These are phyloP conservation scores for Limnanthes douglasii DNA, from an alignment of 345 rosid genomes.

Conservation along the genomic window DNA sequence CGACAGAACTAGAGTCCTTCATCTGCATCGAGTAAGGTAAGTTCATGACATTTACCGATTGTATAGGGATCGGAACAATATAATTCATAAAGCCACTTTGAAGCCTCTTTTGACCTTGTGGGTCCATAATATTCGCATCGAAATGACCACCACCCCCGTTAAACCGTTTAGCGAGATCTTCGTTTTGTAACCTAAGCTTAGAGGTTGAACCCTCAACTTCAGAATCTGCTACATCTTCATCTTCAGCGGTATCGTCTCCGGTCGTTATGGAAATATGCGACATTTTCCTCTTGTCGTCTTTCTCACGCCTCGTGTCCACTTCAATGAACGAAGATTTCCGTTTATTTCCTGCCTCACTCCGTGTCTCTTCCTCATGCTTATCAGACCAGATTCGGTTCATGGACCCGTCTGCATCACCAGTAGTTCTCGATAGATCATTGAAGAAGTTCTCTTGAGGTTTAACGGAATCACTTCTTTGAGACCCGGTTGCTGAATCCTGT, in stretches of 20 bases:
- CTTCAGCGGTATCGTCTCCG: slow-evolving; percentile 83
- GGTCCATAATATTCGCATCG: slow-evolving; percentile 25
- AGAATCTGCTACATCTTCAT: slow-evolving; percentile 93
- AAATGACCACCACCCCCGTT: slow-evolving; percentile 35
- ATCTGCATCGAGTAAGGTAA: slow-evolving; percentile 20
- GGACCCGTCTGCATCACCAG: slow-evolving; percentile 37
- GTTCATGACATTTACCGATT: slow-evolving; percentile 24
- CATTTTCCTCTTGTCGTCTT: slow-evolving; percentile 36
- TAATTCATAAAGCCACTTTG: slow-evolving; percentile 34
- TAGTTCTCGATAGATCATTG: slow-evolving; percentile 48
- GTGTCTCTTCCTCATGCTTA: slow-evolving; percentile 44
- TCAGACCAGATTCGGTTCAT: slow-evolving; percentile 43
- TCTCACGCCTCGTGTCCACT: slow-evolving; percentile 45
- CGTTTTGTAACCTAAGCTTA: slow-evolving; percentile 24
- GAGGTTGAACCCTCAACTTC: slow-evolving; percentile 84
- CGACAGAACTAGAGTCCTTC: slow-evolving; percentile 38
- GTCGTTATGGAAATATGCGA: slow-evolving; percentile 67
- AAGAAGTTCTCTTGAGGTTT: slow-evolving; percentile 80
- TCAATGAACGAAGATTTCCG: slow-evolving; percentile 49
- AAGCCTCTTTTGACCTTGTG: slow-evolving; percentile 17
- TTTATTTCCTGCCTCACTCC: slow-evolving; percentile 36
- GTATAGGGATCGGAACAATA: slow-evolving; percentile 40
- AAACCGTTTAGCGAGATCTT: slow-evolving; percentile 30
- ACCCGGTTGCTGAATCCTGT: slow-evolving; percentile 37
- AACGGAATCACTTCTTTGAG: slow-evolving; percentile 45